Percentiles rank a stretch among this genome's conserved stretches.
Conservation (phyloP, 768 basidiomycete species). For the Mycena pura region DNA sequence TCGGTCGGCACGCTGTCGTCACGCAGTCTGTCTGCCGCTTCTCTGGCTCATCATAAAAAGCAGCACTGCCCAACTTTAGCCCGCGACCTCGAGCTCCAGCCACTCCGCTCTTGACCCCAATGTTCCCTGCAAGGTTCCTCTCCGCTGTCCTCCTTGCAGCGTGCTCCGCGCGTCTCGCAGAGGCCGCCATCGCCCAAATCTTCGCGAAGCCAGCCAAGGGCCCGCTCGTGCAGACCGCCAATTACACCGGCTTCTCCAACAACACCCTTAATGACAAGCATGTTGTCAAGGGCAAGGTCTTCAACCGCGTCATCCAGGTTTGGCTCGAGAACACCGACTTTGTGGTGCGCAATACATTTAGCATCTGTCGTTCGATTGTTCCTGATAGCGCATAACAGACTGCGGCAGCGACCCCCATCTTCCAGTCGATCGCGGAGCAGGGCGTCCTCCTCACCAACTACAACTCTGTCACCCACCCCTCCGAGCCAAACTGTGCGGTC, state of each 20-base stretch:
- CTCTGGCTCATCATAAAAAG: too few species aligned
- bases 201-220: slow-evolving; percentile 7
- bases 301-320: slow-evolving; percentile 56
- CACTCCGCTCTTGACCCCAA: too few species aligned
- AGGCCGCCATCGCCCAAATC: background rate
- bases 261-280: slow-evolving; percentile 47
- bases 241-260: slow-evolving; percentile 52
- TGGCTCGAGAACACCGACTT: slow-evolving; percentile 75
- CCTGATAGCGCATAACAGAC: background rate
- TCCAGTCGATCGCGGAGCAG: slow-evolving; percentile 51
- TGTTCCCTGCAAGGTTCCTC: too few species aligned
- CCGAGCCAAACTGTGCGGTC: slow-evolving; percentile 61
- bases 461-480: slow-evolving; percentile 62
- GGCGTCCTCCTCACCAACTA: slow-evolving; percentile 56
- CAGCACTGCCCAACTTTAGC: too few species aligned
- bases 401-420: slow-evolving; percentile 29
- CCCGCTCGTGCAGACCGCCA: slow-evolving; percentile 31
- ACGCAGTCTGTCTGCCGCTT: too few species aligned
- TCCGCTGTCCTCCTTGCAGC: background rate
- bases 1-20: too few species aligned
- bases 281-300: slow-evolving; percentile 50
- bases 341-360: slow-evolving; percentile 31
- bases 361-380: slow-evolving; percentile 1
- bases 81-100: too few species aligned
- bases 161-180: background rate